These are phyloP conservation scores for Elsinoe perseae DNA, from an alignment of 2,329 filamentous ascomycete genomes.

Conservation along the genomic window DNA sequence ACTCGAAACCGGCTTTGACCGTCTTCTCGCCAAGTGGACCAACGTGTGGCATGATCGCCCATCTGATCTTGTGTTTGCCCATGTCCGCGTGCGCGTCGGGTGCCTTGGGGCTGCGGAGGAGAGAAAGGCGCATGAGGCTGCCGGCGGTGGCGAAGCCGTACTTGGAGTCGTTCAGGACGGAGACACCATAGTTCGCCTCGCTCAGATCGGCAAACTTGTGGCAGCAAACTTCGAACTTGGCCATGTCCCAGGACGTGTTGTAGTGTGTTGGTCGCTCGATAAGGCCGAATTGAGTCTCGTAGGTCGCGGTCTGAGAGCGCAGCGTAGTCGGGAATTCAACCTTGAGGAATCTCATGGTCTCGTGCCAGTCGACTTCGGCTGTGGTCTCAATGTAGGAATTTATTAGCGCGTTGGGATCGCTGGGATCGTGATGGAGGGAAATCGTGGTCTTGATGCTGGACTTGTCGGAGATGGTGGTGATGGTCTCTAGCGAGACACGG, in stretches of 20 bases:
- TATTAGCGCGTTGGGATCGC: constrained; percentile 37
- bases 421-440: constrained; percentile 59
- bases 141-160: constrained; percentile 91
- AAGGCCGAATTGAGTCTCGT: constrained; percentile 91
- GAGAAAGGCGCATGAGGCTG: constrained; percentile 78
- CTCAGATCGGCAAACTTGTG: constrained; percentile 91
- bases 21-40: constrained; percentile 65
- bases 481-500: constrained; percentile 71
- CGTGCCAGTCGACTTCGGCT: constrained; percentile 91
- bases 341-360: constrained; percentile 96
- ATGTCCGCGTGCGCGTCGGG: constrained; percentile 92
- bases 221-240: constrained; percentile 93
- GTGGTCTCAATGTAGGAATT: constrained; percentile 65
- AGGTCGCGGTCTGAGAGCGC: constrained; percentile 82
- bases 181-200: constrained; percentile 81
- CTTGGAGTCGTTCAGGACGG: constrained; percentile 89
- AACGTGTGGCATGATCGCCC: constrained; percentile 79
- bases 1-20: constrained; percentile 75
- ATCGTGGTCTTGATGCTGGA: constrained; percentile 84
- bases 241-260: constrained; percentile 97
- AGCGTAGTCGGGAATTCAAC: constrained; percentile 95
- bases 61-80: constrained; percentile 72
- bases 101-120: constrained; percentile 82
- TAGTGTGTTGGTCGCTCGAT: constrained; percentile 89
- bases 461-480: constrained; percentile 77